Conservation (phyloP, 306 rosid species). For the Fragaria iinumae region DNA sequence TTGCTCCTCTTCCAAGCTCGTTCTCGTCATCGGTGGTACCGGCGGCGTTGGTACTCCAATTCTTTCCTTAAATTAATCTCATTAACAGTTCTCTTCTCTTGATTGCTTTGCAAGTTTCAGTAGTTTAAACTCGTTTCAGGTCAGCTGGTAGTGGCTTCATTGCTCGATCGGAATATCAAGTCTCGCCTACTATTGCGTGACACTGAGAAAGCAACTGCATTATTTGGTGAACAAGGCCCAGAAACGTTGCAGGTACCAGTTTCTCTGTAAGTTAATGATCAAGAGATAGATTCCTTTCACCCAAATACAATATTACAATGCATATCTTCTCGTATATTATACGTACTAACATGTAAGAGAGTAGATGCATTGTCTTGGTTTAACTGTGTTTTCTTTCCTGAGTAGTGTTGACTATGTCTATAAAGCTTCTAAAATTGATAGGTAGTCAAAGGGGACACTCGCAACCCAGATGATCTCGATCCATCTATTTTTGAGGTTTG, state of each 20-base stretch:
- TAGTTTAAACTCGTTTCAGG: conserved; percentile 47
- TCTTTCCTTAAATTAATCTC: background rate
- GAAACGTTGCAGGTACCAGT: conserved; percentile 59
- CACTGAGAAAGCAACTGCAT: conserved; percentile 65
- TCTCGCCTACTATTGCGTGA: conserved; percentile 67
- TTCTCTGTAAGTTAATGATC: background rate
- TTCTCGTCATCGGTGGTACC: conserved; percentile 81
- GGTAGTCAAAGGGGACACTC: conserved; percentile 81
- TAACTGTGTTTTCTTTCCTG: background rate
- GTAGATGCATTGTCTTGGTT: conserved; percentile 6
- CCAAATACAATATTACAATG: too few relatives aligned
- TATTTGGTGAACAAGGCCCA: conserved; percentile 75
- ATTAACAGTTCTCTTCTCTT: background rate
- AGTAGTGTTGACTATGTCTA: conserved; percentile 1
- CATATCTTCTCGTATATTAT: background rate
- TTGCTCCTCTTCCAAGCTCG: conserved; percentile 62
- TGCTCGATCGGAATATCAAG: conserved; percentile 71
- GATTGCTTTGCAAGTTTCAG: conserved; percentile 21
- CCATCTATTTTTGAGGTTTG: conserved; percentile 78
- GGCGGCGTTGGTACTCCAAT: conserved; percentile 78
- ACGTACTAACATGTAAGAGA: background rate
- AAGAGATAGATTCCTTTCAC: background rate
- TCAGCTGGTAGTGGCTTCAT: conserved; percentile 82
- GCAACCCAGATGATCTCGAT: conserved; percentile 68
- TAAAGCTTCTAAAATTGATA: conserved; percentile 36